Evolutionary conservation across 192 early-diverging fungal genomes (phyloP).

Genomic region (Backusella australiensis): DNA sequence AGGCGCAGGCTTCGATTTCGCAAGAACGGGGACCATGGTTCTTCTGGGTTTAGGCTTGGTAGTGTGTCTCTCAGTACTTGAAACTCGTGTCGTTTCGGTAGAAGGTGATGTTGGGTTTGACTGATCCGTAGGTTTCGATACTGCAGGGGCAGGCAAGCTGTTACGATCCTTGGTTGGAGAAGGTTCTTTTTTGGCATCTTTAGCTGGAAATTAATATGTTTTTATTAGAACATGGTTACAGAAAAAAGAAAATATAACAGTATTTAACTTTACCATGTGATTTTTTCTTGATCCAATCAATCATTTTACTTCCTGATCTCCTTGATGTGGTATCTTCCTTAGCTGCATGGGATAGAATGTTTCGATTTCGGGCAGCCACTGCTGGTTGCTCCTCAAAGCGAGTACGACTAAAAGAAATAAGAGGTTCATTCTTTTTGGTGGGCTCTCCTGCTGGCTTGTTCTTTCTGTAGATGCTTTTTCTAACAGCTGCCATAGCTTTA

Average conservation of each 20-base stretch:
- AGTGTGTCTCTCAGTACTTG: neutral
- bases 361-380: neutral
- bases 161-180: neutral
- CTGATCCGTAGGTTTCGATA: neutral
- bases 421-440: neutral
- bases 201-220: neutral
- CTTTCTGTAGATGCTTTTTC: slow-evolving; percentile 13
- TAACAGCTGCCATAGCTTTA: slow-evolving; percentile 10
- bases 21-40: neutral
- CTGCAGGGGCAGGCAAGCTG: neutral
- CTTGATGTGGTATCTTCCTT: neutral
- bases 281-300: slow-evolving; percentile 54
- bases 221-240: neutral
- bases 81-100: neutral
- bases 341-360: neutral
- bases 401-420: neutral
- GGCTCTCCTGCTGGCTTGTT: neutral
- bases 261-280: slow-evolving; percentile 15
- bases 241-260: neutral
- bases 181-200: neutral
- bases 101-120: neutral
- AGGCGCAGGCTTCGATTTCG: neutral
- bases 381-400: neutral
- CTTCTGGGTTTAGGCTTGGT: neutral
- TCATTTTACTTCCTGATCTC: slow-evolving; percentile 44